Evolutionary conservation across 208 protist genomes (phyloP), one percentile per base, ranked within the genome.

Genomic region (Polymyxa betae): DNA sequence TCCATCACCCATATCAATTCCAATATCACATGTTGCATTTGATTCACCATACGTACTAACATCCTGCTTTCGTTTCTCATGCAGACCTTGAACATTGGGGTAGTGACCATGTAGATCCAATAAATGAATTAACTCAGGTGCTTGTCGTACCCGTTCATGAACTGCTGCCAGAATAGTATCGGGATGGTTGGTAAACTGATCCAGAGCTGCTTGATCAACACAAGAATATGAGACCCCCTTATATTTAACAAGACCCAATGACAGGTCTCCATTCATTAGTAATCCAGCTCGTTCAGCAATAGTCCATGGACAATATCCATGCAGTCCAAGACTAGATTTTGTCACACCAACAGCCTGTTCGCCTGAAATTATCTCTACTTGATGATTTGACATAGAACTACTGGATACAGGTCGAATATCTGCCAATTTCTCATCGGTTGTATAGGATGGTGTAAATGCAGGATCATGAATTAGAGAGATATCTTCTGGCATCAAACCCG

Each of bases 281-380:
- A 94, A 45, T 0, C 87, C 90, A 78, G 92, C 52, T 16, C 93
- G 1, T 16, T 91, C 52, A 43, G 88, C 90, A 0, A 94, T 45
- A 40, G 92, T 93, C 0, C 92, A 89, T 38, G 93, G 93, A 77
- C 93, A 94, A 82, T 91, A 94, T 0, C 91, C 91, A 24, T 91
- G 49, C 24, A 92, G 88, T 45, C 32, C 91, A n/a, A 88, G 46
- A 46, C 46, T 45, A 45, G 44, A 87, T 43, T 52, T 43, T 43
- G 35, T 40, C 44, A 52, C 68, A 43, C 20, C 44, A 52, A 35
- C 40, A 32, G 44, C 54, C 41, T 32, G 78, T 64, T 35, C 38
- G 49, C 32, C 35, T 12, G 89, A 0, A 20, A 16, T 0, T n/a
- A 40, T 35, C 88, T 60, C 0, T 16, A 1, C 38, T 29, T n/a